Percentiles rank a stretch among this genome's conserved stretches.
Conservation (phyloP, 2,329 filamentous ascomycete genomes). For the Penicillium polonicum region DNA sequence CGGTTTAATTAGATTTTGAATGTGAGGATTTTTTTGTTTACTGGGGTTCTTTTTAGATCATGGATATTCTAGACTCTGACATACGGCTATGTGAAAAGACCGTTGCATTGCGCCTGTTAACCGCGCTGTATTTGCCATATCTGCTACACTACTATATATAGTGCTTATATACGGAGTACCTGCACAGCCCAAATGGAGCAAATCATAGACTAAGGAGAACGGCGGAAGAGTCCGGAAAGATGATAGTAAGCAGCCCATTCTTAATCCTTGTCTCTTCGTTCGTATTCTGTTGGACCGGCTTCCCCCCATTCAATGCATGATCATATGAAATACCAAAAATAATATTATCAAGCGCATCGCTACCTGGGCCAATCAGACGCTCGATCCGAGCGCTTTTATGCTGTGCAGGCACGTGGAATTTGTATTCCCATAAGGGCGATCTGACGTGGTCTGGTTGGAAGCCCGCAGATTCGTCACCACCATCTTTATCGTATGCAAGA, state of each 20-base stretch:
- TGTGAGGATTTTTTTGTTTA: neutral
- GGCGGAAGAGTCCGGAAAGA: slow-evolving; percentile 1
- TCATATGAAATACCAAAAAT: slow-evolving; percentile 21
- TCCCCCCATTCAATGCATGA: slow-evolving; percentile 17
- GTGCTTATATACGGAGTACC: neutral
- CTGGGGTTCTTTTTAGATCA: neutral
- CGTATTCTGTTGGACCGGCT: slow-evolving; percentile 7
- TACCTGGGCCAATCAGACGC: slow-evolving; percentile 7
- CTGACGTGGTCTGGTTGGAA: neutral
- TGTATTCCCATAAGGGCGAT: slow-evolving; percentile 6
- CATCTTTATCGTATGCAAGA: slow-evolving; percentile 8
- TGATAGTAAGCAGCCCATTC: neutral
- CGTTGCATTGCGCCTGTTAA: neutral
- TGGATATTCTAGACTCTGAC: neutral
- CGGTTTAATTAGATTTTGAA: neutral
- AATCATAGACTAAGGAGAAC: neutral
- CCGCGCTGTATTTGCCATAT: neutral
- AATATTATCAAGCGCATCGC: slow-evolving; percentile 4
- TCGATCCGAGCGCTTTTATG: neutral
- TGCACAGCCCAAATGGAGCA: neutral
- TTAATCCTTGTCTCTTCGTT: neutral
- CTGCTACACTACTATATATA: neutral
- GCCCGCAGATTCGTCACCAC: slow-evolving; percentile 9
- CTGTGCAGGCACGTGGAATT: slow-evolving; percentile 1
- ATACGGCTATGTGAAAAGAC: neutral